Evolutionary conservation across 2,329 filamentous ascomycete genomes (phyloP), one percentile per base, ranked within the genome.

Genomic region (Epichloe coenophiala): DNA sequence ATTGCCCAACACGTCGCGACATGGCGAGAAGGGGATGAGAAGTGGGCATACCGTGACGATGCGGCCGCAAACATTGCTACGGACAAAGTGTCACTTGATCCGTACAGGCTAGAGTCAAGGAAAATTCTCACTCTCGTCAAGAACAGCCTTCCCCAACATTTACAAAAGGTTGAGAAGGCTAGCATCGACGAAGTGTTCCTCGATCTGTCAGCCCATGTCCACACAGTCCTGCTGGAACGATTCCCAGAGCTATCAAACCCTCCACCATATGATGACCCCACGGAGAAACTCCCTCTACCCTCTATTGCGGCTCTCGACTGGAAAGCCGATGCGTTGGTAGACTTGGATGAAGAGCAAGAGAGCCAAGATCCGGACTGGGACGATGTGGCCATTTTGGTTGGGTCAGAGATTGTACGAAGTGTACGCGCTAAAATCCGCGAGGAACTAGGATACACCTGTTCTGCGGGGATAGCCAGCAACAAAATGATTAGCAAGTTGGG

Each of bases 401-500:
- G 86, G 0, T 90, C 89, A 2, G 89, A 96, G 62, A 93, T 97
- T 59, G 81, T 96, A 36, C 80, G 88, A 19, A 75, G 80, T 53
- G 77, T 97, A 17, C 80, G 93, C 47, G 72, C 73, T 21, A 72
- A 77, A 47, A 76, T 98, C 51, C 80, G 76, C 57, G 75, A 84
- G 44, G 74, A 77, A 56, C 70, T 97, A 48, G 78, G 81, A 49
- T 98, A 96, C 64, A 97, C 91, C 4, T 96, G 90, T 67, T 95
- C 91, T 6, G 91, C 81, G 1, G 93, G 93, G 6, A 74, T 98
- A 55, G 86, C 89, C 33, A 79, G 78, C 56, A 98, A 96, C 71
- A 98, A 97, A 69, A 88, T 96, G 78, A 74, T 98, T 53, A 88
- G 90, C 54, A 98, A 98, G 70, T 72, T 98, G 51, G 93, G 91